Evolutionary conservation across 176 grass and related monocot genomes (phyloP).

Genomic region (Aegilops tauschii): DNA sequence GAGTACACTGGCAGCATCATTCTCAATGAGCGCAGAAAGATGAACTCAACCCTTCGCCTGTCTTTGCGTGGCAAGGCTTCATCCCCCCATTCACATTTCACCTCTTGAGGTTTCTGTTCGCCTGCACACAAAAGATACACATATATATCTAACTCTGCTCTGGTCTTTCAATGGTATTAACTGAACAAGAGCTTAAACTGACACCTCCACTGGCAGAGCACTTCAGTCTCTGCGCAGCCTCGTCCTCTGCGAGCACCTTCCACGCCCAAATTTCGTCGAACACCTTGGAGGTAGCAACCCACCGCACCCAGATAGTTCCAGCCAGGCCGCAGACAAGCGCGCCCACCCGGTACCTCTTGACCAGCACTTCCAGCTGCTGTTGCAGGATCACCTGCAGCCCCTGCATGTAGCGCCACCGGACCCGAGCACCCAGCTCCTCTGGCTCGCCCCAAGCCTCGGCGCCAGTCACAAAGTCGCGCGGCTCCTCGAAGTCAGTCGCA

Average conservation of each 20-base stretch:
- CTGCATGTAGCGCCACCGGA: constrained; percentile 56
- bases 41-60: constrained; percentile 32
- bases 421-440: constrained; percentile 17
- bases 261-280: constrained; percentile 56
- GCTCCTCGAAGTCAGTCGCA: constrained; percentile 8
- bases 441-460: not conserved
- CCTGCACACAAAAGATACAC: constrained; percentile 32
- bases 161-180: not conserved
- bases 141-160: not conserved
- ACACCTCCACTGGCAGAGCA: constrained; percentile 1
- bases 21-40: constrained; percentile 56
- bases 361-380: constrained; percentile 63
- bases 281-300: constrained; percentile 48
- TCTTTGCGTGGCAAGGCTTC: constrained; percentile 23
- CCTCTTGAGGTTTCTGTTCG: constrained; percentile 2
- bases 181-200: not conserved
- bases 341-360: constrained; percentile 59
- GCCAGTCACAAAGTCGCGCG: constrained; percentile 38
- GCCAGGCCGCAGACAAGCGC: constrained; percentile 58
- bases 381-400: constrained; percentile 82
- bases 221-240: not conserved
- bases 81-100: constrained; percentile 20
- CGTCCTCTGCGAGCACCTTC: constrained; percentile 35
- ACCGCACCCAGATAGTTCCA: constrained; percentile 57
- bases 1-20: constrained; percentile 73